Base-by-base conservation (phyloP, 495 filamentous ascomycete genomes). In the Hyaloscypha hepaticicola region DNA sequence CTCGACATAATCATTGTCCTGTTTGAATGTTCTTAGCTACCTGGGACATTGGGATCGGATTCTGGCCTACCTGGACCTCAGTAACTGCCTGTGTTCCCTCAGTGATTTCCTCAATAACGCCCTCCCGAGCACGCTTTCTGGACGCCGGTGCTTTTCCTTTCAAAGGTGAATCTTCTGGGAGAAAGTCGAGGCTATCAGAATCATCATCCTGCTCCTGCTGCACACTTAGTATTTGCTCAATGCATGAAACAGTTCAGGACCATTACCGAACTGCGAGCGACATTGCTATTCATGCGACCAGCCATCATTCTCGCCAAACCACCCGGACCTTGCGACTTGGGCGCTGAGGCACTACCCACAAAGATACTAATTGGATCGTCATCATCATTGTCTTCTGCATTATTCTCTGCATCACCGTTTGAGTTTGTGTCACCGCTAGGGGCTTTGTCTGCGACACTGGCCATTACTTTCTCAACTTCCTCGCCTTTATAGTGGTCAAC, bases 401-500 rank as follows among this genome's bases (percentile, higher is more conserved):
- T 4, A 45, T 45, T 16, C 4, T 16, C 38, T 4, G 0, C 1
- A 45, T 45, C 38, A 16, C 19, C 38, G 14, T 14, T 14, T 14
- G 38, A 41, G 19, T 41, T 41, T 8, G 38, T 12, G 12, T 3
- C 31, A 12, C 7, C 0, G 2, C 12, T 12, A 3, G 31, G 31
- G 31, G 6, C 2, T 3, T 19, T 45, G 0, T 16, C 38, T 45
- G 4, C 16, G 5, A 53, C 21, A 16, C 45, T 41, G 21, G 11
- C 4, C 33, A 62, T 58, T 0, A 66, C 2, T 34, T 27, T n/a
- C 22, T 41, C 16, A 28, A 61, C 14, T 4, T 49, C 12, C 5
- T 57, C 38, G 16, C 64, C 65, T 27, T 63, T 67, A 49, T 22
- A 50, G n/a, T 14, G 9, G 48, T 67, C 59, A 11, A 58, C n/a